Base-by-base conservation (phyloP, 2,329 filamentous ascomycete species). In the Exophiala dermatitidis region DNA sequence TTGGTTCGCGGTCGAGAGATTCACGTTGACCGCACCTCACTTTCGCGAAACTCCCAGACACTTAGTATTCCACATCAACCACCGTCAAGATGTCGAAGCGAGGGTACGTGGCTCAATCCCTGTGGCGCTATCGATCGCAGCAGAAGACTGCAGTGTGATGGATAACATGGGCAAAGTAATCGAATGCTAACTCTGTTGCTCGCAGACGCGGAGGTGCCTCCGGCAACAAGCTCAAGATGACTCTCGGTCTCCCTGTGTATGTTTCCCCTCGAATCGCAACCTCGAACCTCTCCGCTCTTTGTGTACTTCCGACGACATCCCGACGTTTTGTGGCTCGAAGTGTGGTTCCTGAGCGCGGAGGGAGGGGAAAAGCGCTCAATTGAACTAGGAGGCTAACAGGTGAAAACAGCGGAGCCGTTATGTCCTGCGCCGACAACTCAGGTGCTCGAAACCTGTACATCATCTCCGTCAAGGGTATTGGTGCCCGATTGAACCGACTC, bases 191-290 rank as follows among this genome's bases (percentile, higher is more conserved):
- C 43, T 38, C 32, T 56, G 4, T 49, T 28, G 46, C 26, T 66
- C 43, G 46, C 29, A 81, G 80, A 74, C 78, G 81, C 71, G 80
- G 89, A 83, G 88, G 86, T 87, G 86, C 89, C 82, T 87, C 90
- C 72, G 93, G 93, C 84, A 94, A 94, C 88, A 98, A 98, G 88
- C 88, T 97, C 72, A 97, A 95, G 88, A 98, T 98, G 93, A 96
- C 93, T 77, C 89, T 98, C 78, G 93, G 89, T 96, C 90, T 98
- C 72, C 93, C 93, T 79, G 90, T 95, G 90, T 96, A 95, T 77
- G 90, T 88, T 71, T 62, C 46, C 37, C 46, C 50, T 56, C 32
- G 28, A 50, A 46, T 48, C 48, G 46, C 52, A 57, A 50, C 7
- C 37, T 34, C 33, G 6, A 34, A 34, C 33, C 5, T 34, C 33